Base-by-base conservation (phyloP, 441 rosid genomes). In the Populus hybrid region DNA sequence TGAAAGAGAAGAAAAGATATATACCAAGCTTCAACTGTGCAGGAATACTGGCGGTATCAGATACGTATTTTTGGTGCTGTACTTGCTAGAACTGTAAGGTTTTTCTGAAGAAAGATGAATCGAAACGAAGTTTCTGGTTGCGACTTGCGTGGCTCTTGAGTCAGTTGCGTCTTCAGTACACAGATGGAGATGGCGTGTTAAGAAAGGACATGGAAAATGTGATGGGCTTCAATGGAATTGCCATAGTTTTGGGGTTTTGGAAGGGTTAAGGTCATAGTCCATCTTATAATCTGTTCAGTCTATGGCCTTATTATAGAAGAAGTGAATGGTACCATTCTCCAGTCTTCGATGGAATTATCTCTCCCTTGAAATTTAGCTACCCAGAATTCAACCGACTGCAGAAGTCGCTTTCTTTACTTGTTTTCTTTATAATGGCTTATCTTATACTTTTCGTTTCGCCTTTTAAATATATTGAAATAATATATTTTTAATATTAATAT, bases 81-180 rank as follows among this genome's bases (percentile, higher is more conserved):
- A 5, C 57, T 14, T 14, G 57, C 2, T 14, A 50, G 57, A 50
- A 50, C 57, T 16, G 57, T 50, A 14, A 14, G 57, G 57, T 14
- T 50, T 50, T 50, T 50, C 57, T 4, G 6, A 50, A 50, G 57
- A 50, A 14, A 50, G 57, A 50, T 42, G 5, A 2, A 36, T 38
- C 18, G 6, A 18, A 4, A 28, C 19, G 30, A 26, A 42, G 53
- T 1, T 35, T 7, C 4, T 3, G 50, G 18, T n/a, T 30, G 36
- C 24, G 24, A 24, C 24, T 24, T 24, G 24, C 7, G 36, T 35
- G 36, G 36, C 7, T 19, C 7, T 19, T 16, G 74, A 57, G 40
- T n/a, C 38, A 21, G 74, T 67, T 68, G 84, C 64, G 63, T 34
- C 70, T 46, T 65, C 2, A 76, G 10, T 66, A 70, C 70, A 23